These are phyloP conservation scores for Puccinellia tenuiflora DNA, from an alignment of 176 grass and related monocot genomes.

Conservation along the genomic window DNA sequence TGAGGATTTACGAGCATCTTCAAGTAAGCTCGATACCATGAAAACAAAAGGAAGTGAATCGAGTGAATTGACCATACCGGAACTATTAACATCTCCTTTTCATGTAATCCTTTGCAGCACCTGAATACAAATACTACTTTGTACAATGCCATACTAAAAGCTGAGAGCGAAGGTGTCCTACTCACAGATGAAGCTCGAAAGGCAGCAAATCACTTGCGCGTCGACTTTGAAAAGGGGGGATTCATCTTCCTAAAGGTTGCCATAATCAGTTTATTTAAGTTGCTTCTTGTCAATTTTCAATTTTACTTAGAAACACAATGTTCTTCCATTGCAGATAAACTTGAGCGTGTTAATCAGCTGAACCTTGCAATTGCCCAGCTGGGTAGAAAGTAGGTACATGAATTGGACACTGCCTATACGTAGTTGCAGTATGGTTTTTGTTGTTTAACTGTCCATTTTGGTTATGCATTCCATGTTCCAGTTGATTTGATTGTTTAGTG, in stretches of 20 bases:
- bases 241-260: constrained; percentile 80
- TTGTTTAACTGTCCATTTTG: constrained; percentile 14
- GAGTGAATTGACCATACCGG: not conserved
- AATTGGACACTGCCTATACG: constrained; percentile 1
- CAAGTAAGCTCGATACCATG: constrained; percentile 48
- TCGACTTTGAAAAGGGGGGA: constrained; percentile 92
- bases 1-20: constrained; percentile 88
- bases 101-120: constrained; percentile 44
- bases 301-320: not conserved
- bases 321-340: constrained; percentile 66
- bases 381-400: constrained; percentile 89
- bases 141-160: constrained; percentile 81
- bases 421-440: not conserved
- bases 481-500: constrained; percentile 15
- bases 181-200: constrained; percentile 72
- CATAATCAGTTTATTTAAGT: constrained; percentile 4
- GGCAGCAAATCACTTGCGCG: constrained; percentile 54
- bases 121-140: constrained; percentile 80
- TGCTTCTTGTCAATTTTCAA: constrained; percentile 3
- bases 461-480: not conserved
- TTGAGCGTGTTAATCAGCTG: constrained; percentile 69
- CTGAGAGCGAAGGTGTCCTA: constrained; percentile 48
- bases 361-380: constrained; percentile 70
- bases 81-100: constrained; percentile 20
- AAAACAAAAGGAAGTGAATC: not conserved